Conservation (phyloP, 352 stramenopile species). For the Phytophthora brassicae region DNA sequence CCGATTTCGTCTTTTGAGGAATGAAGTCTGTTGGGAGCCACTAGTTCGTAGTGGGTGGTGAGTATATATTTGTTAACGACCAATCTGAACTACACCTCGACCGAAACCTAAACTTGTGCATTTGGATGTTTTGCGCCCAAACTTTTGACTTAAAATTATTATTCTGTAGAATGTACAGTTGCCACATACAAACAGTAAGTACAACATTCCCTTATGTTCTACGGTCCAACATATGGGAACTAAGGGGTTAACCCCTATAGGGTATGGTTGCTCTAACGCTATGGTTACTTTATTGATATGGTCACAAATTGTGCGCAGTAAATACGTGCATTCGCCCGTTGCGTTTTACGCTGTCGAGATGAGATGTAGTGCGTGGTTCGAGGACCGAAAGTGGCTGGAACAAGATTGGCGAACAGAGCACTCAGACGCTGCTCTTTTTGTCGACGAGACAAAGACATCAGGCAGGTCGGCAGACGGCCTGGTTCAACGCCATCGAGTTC, state of each 20-base stretch:
- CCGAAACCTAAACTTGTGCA: no score
- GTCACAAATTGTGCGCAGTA: no score
- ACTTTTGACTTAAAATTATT: background rate
- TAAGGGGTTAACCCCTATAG: no score
- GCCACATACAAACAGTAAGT: constrained; percentile 5
- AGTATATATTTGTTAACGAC: no score
- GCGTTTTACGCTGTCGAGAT: constrained; percentile 2
- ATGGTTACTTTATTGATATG: no score
- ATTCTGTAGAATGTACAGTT: background rate
- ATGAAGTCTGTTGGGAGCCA: no score
- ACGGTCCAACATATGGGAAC: constrained; percentile 1
- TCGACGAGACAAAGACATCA: background rate
- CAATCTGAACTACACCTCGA: no score
- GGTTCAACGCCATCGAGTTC: background rate
- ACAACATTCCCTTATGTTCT: background rate
- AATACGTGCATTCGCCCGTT: background rate
- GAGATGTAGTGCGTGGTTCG: background rate
- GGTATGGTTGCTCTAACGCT: constrained; percentile 2
- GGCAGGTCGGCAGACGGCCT: background rate
- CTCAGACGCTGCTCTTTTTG: constrained; percentile 7
- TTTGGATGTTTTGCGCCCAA: background rate
- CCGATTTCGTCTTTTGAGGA: no score
- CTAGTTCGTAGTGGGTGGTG: no score
- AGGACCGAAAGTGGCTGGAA: constrained; percentile 14
- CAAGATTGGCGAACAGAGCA: constrained; percentile 1